Evolutionary conservation across 371 early-diverging fungal genomes (phyloP).

Genomic region (Rhizopus delemar): DNA sequence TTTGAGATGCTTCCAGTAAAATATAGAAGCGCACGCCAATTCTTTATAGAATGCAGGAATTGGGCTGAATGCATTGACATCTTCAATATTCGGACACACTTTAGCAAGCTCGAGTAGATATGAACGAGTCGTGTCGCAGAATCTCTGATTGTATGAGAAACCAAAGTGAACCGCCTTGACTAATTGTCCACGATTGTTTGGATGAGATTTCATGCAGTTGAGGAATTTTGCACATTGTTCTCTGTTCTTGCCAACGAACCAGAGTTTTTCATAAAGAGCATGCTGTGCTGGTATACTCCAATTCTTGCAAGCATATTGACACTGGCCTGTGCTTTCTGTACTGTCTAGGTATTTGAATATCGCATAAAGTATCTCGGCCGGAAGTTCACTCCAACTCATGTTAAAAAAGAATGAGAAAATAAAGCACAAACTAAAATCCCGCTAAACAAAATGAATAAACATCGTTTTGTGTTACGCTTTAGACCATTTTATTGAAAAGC

Average conservation of each 20-base stretch:
- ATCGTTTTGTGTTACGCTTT: too few species aligned
- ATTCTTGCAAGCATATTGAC: not conserved
- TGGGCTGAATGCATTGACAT: not conserved
- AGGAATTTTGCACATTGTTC: not conserved
- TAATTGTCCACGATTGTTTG: not conserved
- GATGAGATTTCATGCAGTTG: not conserved
- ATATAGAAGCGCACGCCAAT: not conserved
- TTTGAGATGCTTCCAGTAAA: constrained; percentile 5
- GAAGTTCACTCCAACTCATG: not conserved
- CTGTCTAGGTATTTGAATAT: not conserved
- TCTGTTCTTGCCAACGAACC: not conserved
- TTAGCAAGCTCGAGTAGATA: not conserved
- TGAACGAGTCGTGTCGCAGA: not conserved
- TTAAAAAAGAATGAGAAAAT: too few species aligned
- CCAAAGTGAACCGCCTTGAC: not conserved
- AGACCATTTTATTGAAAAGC: too few species aligned
- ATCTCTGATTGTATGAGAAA: not conserved
- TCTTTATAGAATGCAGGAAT: not conserved
- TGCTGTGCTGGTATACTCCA: constrained; percentile 1
- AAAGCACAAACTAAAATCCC: not conserved
- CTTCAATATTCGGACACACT: not conserved
- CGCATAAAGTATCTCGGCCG: not conserved
- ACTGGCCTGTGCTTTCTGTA: not conserved
- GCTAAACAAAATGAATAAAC: too few species aligned
- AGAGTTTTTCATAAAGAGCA: constrained; percentile 1